Conservation (phyloP, 2,329 filamentous ascomycete genomes). For the Claviceps arundinis region DNA sequence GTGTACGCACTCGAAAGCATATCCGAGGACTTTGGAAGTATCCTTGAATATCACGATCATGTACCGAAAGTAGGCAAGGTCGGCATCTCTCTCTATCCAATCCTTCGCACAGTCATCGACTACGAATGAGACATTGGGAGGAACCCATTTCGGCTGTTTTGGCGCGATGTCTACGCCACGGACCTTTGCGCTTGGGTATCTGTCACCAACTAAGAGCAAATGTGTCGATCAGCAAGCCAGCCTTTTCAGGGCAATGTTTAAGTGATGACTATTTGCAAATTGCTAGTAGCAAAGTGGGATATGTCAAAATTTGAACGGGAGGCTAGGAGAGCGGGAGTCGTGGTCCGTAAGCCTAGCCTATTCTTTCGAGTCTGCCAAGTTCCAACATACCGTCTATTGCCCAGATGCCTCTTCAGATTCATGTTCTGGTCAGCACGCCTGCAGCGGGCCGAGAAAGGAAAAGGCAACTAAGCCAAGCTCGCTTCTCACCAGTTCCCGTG, state of each 20-base stretch:
- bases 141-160: constrained; percentile 26
- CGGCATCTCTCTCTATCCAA: constrained; percentile 14
- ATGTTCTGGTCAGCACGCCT: not conserved
- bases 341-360: not conserved
- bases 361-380: not conserved
- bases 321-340: too few relatives aligned
- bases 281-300: too few relatives aligned
- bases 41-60: constrained; percentile 9
- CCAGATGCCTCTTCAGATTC: constrained; percentile 7
- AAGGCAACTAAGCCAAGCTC: not conserved
- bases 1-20: constrained; percentile 10
- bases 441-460: not conserved
- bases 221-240: not conserved
- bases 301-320: not conserved
- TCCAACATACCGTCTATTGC: constrained; percentile 3
- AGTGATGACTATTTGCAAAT: too few relatives aligned
- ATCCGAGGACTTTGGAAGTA: constrained; percentile 7
- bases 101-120: constrained; percentile 22
- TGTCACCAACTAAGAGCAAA: constrained; percentile 8
- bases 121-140: constrained; percentile 26
- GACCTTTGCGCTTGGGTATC: constrained; percentile 23
- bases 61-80: constrained; percentile 19
- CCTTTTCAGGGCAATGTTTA: too few relatives aligned
- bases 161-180: constrained; percentile 26
- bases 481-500: constrained; percentile 12